phyloP scores from a whole-genome alignment of 768 basidiomycete genomes.

The Piloderma croceum region DNA sequence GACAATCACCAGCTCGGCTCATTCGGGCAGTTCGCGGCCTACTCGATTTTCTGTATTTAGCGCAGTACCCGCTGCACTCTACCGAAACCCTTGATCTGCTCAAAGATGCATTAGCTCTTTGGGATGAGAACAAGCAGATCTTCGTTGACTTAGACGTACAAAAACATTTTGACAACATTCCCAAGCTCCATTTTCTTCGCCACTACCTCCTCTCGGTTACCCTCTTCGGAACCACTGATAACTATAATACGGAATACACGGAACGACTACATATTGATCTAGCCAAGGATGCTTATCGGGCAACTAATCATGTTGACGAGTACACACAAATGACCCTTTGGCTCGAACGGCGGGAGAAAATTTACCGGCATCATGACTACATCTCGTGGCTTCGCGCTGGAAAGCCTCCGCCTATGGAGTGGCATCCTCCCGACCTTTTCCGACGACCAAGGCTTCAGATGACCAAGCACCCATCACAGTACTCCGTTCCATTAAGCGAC shows the following conservation, averaged over 20 bases:
- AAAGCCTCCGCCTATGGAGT: background rate
- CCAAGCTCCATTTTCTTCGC: slow-evolving; percentile 20
- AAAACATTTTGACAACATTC: slow-evolving; percentile 22
- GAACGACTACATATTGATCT: slow-evolving; percentile 22
- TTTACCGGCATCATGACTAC: slow-evolving; percentile 7
- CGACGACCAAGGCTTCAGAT: slow-evolving; percentile 7
- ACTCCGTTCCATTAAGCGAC: slow-evolving; percentile 2
- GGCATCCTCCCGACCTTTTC: background rate
- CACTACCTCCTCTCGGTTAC: slow-evolving; percentile 19
- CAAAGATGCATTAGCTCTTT: slow-evolving; percentile 15
- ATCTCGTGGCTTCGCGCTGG: slow-evolving; percentile 1
- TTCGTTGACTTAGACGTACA: slow-evolving; percentile 24
- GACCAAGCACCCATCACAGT: slow-evolving; percentile 5
- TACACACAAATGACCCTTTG: slow-evolving; percentile 27
- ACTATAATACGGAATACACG: slow-evolving; percentile 23
- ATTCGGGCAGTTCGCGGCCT: slow-evolving; percentile 21
- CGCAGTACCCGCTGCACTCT: slow-evolving; percentile 25
- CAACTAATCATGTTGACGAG: slow-evolving; percentile 25
- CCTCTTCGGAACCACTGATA: slow-evolving; percentile 18
- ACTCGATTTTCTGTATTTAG: slow-evolving; percentile 31
- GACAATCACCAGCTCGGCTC: slow-evolving; percentile 2
- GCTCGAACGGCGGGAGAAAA: slow-evolving; percentile 26
- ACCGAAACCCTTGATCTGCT: slow-evolving; percentile 18
- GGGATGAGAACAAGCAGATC: slow-evolving; percentile 28
- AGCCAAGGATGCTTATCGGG: slow-evolving; percentile 16